A percentile compares a stretch with the other conserved stretches of the same genome.
Conservation (phyloP, 2,329 filamentous ascomycete species). For the Thelonectria blattea region DNA sequence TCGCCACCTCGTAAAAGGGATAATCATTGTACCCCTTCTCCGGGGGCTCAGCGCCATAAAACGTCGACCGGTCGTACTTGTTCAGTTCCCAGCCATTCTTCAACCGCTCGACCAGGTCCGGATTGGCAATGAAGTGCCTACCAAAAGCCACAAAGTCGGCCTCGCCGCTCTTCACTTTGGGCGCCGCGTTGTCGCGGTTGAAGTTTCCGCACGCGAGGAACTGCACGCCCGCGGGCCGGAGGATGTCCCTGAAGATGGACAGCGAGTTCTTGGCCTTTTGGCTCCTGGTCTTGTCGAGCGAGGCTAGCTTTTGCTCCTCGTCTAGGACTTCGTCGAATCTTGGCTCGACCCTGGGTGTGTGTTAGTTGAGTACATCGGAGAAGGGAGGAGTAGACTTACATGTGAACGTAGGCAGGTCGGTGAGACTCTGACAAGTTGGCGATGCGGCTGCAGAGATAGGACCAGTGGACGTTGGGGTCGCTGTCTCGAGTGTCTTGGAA, state of each 20-base stretch:
- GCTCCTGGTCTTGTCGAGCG: slow-evolving; percentile 36
- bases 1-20: slow-evolving; percentile 31
- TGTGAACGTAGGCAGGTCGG: slow-evolving; percentile 53
- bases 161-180: slow-evolving; percentile 46
- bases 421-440: slow-evolving; percentile 41
- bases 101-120: slow-evolving; percentile 39
- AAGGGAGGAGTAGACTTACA: slow-evolving; percentile 39
- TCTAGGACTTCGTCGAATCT: slow-evolving; percentile 54
- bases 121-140: slow-evolving; percentile 40
- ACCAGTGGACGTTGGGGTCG: slow-evolving; percentile 44
- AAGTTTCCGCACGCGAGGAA: slow-evolving; percentile 60
- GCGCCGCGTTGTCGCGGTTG: slow-evolving; percentile 45
- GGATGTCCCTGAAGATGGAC: slow-evolving; percentile 48
- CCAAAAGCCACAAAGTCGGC: slow-evolving; percentile 40
- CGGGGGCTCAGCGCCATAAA: slow-evolving; percentile 35
- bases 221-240: slow-evolving; percentile 46
- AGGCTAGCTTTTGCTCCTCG: slow-evolving; percentile 50
- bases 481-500: slow-evolving; percentile 40
- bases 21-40: slow-evolving; percentile 40
- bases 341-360: slow-evolving; percentile 47
- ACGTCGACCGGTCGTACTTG: slow-evolving; percentile 39
- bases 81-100: slow-evolving; percentile 36
- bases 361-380: background rate
- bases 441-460: slow-evolving; percentile 44
- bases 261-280: slow-evolving; percentile 41